These are phyloP conservation scores for Wallacemonas sp. DNA, from an alignment of 208 protist species.

Conservation along the genomic window DNA sequence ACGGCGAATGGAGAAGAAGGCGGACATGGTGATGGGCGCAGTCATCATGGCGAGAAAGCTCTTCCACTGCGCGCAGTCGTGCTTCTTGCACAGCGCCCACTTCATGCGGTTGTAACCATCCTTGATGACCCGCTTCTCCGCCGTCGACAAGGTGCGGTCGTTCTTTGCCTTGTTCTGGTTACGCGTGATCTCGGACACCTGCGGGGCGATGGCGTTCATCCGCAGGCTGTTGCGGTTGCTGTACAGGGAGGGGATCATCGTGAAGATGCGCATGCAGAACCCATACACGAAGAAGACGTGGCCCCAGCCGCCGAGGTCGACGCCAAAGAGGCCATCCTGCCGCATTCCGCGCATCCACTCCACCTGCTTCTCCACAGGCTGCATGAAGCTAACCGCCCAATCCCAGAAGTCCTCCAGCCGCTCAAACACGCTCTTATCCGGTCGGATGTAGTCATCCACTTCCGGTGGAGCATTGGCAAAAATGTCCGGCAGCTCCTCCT, in stretches of 20 bases:
- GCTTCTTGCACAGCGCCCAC: slow-evolving; percentile 79
- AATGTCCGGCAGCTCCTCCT: slow-evolving; percentile 86
- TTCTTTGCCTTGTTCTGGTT: slow-evolving; percentile 78
- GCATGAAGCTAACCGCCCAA: slow-evolving; percentile 79
- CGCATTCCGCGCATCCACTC: slow-evolving; percentile 77
- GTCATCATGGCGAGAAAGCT: slow-evolving; percentile 74
- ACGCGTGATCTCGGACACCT: slow-evolving; percentile 77
- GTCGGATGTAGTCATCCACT: slow-evolving; percentile 86
- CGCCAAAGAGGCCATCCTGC: slow-evolving; percentile 65
- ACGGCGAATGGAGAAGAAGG: slow-evolving; percentile 82
- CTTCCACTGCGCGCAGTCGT: slow-evolving; percentile 81
- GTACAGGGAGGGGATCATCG: slow-evolving; percentile 75
- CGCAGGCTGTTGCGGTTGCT: slow-evolving; percentile 83
- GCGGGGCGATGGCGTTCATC: slow-evolving; percentile 68
- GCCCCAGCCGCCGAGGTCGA: slow-evolving; percentile 79
- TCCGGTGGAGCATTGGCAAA: slow-evolving; percentile 80
- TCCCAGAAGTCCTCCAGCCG: slow-evolving; percentile 86
- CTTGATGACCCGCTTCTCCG: slow-evolving; percentile 85
- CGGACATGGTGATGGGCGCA: slow-evolving; percentile 74
- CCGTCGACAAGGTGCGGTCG: slow-evolving; percentile 73
- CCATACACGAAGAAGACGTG: slow-evolving; percentile 85
- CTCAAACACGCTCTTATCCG: slow-evolving; percentile 83
- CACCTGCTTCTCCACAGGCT: slow-evolving; percentile 85
- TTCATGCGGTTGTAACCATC: slow-evolving; percentile 87
- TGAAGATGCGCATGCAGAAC: slow-evolving; percentile 67